Conservation (phyloP, 345 rosid species). For the Camelina sativa region DNA sequence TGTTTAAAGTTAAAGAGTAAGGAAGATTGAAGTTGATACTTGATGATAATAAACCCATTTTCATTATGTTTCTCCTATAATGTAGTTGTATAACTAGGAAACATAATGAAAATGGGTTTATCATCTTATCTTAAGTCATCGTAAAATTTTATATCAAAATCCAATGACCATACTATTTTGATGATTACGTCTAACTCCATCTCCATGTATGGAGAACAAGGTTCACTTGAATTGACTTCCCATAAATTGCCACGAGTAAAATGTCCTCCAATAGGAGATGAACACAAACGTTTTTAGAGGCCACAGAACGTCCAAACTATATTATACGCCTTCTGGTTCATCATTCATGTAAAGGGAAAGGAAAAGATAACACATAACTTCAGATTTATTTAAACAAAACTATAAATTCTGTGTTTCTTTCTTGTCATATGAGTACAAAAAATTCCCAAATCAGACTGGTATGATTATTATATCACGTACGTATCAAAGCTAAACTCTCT, state of each 20-base stretch:
- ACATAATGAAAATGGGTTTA: too few species aligned
- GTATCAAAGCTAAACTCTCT: conserved; percentile 11
- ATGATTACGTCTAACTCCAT: too few species aligned
- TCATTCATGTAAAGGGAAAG: not conserved
- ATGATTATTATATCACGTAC: not conserved
- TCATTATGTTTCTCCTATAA: too few species aligned
- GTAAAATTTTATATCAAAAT: too few species aligned
- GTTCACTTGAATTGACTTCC: too few species aligned
- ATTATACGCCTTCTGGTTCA: not conserved
- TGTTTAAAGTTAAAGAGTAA: not conserved
- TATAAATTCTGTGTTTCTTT: not conserved
- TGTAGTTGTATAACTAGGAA: too few species aligned
- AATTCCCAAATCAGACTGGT: not conserved
- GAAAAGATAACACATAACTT: conserved; percentile 8
- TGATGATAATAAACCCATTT: too few species aligned
- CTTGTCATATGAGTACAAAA: conserved; percentile 13
- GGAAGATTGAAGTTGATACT: not conserved
- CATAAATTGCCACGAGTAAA: too few species aligned
- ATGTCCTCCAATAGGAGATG: too few species aligned
- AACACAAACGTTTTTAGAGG: not conserved
- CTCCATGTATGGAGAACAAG: too few species aligned
- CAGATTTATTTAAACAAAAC: not conserved
- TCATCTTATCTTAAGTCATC: too few species aligned
- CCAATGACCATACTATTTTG: too few species aligned
- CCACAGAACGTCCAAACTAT: not conserved